Conservation (phyloP, 768 basidiomycete genomes). For the Hericium coralloides region DNA sequence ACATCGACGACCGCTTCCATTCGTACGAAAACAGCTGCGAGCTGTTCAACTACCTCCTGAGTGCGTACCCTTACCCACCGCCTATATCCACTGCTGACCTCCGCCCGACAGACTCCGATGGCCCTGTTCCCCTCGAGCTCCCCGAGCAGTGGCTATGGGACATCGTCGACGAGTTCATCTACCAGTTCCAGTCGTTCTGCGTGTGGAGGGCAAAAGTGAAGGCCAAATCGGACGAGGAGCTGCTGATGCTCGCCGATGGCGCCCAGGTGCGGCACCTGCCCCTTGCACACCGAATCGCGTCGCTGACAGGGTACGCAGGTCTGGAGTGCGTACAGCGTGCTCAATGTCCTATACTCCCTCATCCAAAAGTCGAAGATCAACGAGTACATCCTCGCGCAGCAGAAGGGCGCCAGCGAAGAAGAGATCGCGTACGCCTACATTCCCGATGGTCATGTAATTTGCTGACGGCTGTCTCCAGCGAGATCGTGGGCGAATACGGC, state of each 20-base stretch:
- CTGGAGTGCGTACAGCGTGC: conserved; percentile 96
- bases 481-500: conserved; percentile 89
- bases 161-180: conserved; percentile 95
- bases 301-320: conserved; percentile 37
- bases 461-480: conserved; percentile 34
- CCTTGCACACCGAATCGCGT: not conserved
- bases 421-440: conserved; percentile 64
- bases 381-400: conserved; percentile 80
- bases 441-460: not conserved
- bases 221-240: conserved; percentile 84
- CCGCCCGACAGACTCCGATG: conserved; percentile 67
- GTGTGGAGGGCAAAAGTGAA: conserved; percentile 84
- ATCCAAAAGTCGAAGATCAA: conserved; percentile 97
- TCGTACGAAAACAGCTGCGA: conserved; percentile 98
- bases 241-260: conserved; percentile 70
- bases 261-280: conserved; percentile 34
- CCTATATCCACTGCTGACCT: not conserved
- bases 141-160: conserved; percentile 99
- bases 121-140: conserved; percentile 85
- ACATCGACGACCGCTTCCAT: conserved; percentile 96
- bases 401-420: conserved; percentile 70
- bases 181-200: conserved; percentile 96
- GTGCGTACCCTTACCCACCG: conserved; percentile 35
- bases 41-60: conserved; percentile 94
- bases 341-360: conserved; percentile 96